These are phyloP conservation scores for Myrica gale DNA, from an alignment of 306 rosid genomes.

Conservation along the genomic window DNA sequence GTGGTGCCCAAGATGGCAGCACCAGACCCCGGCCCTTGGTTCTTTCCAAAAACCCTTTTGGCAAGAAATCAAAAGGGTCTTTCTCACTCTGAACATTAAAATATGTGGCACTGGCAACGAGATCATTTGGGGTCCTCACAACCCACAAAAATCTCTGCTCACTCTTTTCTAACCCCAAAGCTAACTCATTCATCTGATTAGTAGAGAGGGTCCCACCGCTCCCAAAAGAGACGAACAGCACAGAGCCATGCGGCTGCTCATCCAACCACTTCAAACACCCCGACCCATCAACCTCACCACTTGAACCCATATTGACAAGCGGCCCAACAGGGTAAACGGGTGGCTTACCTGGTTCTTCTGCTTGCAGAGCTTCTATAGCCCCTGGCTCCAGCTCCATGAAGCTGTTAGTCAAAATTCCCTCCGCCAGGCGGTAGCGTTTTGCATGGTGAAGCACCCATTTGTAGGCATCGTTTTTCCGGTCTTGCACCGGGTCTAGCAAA, in stretches of 20 bases:
- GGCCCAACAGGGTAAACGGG: conserved; percentile 42
- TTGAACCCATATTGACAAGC: conserved; percentile 7
- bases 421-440: conserved; percentile 10
- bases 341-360: conserved; percentile 11
- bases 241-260: conserved; percentile 49
- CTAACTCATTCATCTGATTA: conserved; percentile 41
- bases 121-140: conserved; percentile 42
- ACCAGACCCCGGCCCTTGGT: conserved; percentile 41
- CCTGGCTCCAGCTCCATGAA: conserved; percentile 32
- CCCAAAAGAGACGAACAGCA: conserved; percentile 53
- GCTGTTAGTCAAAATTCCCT: conserved; percentile 39
- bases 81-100: conserved; percentile 36
- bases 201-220: conserved; percentile 53
- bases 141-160: conserved; percentile 57
- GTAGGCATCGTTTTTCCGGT: conserved; percentile 28
- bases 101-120: conserved; percentile 29
- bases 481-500: conserved; percentile 33
- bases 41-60: conserved; percentile 57
- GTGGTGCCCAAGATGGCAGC: conserved; percentile 78
- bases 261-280: conserved; percentile 60
- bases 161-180: conserved; percentile 50
- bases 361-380: conserved; percentile 9
- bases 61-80: conserved; percentile 47
- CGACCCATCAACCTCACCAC: background rate
- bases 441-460: conserved; percentile 24